phyloP scores from a whole-genome alignment of 2,329 filamentous ascomycete species.

The Allantophomopsis cytisporea region DNA sequence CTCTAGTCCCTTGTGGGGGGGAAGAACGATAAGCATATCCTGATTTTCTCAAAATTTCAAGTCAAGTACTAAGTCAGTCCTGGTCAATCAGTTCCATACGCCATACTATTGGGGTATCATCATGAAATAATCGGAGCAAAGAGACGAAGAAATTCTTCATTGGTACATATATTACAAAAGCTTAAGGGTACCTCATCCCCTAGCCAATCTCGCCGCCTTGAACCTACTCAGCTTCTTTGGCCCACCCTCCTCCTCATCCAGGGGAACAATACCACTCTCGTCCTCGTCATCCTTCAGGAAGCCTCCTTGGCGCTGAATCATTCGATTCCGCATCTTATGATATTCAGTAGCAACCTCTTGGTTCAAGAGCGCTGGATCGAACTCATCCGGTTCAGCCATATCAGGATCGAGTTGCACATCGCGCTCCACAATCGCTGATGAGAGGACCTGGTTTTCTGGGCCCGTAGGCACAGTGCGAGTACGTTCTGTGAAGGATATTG shows the following conservation, averaged over 20 bases:
- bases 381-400: constrained; percentile 40
- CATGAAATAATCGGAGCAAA: neutral
- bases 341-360: constrained; percentile 75
- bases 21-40: neutral
- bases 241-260: constrained; percentile 51
- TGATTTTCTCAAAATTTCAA: neutral
- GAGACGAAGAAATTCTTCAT: too few species aligned
- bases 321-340: constrained; percentile 66
- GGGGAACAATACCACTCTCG: constrained; percentile 45
- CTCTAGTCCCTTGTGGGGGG: constrained; percentile 22
- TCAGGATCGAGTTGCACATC: constrained; percentile 20
- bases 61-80: neutral
- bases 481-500: constrained; percentile 8
- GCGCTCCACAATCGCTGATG: constrained; percentile 44
- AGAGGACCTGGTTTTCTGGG: constrained; percentile 35
- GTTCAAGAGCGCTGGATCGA: constrained; percentile 60
- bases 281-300: constrained; percentile 59
- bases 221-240: constrained; percentile 57
- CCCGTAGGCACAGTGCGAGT: constrained; percentile 15
- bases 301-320: constrained; percentile 73
- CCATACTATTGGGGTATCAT: neutral
- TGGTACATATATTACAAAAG: too few species aligned
- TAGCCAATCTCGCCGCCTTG: constrained; percentile 53
- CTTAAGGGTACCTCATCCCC: constrained; percentile 4
- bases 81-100: neutral